Evolutionary conservation across 768 basidiomycete species (phyloP), one percentile per base, ranked within the genome.

Genomic region (Podaxis pistillaris): DNA sequence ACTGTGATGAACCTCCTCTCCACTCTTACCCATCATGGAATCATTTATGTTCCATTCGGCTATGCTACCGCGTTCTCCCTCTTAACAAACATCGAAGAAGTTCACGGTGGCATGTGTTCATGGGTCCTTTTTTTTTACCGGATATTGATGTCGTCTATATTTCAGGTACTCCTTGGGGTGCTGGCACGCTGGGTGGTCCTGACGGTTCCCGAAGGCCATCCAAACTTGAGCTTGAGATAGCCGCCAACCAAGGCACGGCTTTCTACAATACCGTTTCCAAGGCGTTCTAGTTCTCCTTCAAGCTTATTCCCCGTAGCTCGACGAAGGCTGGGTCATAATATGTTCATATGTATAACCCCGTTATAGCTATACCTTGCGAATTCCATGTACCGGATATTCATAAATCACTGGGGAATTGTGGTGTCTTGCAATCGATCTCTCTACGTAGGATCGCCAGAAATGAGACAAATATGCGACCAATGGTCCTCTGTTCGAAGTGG

Each of bases 141-240:
- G 12, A 24, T 22, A 4, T 24, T 28, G 49, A 50, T 6, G 9
- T 50, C 49, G 28, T 50, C 24, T 12, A 26, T 24, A 28, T 15
- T 50, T 28, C 22, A 87, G 89, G 89, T 8, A 88, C 88, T 11
- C 84, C 91, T 19, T 93, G 86, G 84, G 92, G 91, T 53, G 88
- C 91, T 19, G 89, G 88, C 28, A 87, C 88, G 6, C 80, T 82
- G 64, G 79, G 86, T 30, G 79, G 74, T 1, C 30, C 68, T 1
- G 72, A 77, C 51, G 86, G 85, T 3, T 67, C 72, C 3, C 83
- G 87, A 60, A 70, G 77, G 65, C 85, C 87, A 1, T 71, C 75
- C 6, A 57, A 69, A 3, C 76, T 83, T 28, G 88, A 90, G 68
- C 71, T 81, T 30, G 76, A 82, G 63, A 69, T 88, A 9, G 85